These are phyloP conservation scores for Vigna nakashimae DNA, from an alignment of 306 rosid species.

Conservation along the genomic window DNA sequence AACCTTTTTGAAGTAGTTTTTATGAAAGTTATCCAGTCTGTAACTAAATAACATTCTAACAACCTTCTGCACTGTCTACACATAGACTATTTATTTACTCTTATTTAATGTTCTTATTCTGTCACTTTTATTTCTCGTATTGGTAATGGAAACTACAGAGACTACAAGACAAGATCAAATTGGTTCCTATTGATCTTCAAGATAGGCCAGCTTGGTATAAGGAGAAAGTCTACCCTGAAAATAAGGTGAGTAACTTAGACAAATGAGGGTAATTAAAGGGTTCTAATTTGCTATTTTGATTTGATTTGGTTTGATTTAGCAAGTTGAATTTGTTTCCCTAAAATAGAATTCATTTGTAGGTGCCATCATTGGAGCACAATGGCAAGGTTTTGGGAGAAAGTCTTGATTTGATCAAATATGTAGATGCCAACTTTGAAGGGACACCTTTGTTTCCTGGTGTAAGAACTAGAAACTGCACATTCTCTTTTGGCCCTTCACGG, in stretches of 20 bases:
- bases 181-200: constrained; percentile 68
- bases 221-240: constrained; percentile 80
- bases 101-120: not conserved
- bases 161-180: constrained; percentile 70
- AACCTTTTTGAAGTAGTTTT: too few relatives aligned
- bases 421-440: constrained; percentile 65
- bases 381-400: constrained; percentile 83
- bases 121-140: not conserved
- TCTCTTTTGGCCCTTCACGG: not conserved
- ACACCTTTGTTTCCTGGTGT: constrained; percentile 65
- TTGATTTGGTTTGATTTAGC: too few relatives aligned
- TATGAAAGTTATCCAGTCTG: too few relatives aligned
- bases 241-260: constrained; percentile 55
- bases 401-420: constrained; percentile 81
- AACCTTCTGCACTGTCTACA: too few relatives aligned
- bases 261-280: too few relatives aligned
- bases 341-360: constrained; percentile 43
- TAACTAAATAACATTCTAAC: too few relatives aligned
- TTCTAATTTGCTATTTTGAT: too few relatives aligned
- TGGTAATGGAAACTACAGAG: constrained; percentile 55
- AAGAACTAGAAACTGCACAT: constrained; percentile 35
- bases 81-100: not conserved
- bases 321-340: too few relatives aligned
- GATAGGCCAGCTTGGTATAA: constrained; percentile 90
- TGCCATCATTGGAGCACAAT: constrained; percentile 91